These are phyloP conservation scores for Gossypium davidsonii DNA, from an alignment of 441 rosid species.

Conservation along the genomic window DNA sequence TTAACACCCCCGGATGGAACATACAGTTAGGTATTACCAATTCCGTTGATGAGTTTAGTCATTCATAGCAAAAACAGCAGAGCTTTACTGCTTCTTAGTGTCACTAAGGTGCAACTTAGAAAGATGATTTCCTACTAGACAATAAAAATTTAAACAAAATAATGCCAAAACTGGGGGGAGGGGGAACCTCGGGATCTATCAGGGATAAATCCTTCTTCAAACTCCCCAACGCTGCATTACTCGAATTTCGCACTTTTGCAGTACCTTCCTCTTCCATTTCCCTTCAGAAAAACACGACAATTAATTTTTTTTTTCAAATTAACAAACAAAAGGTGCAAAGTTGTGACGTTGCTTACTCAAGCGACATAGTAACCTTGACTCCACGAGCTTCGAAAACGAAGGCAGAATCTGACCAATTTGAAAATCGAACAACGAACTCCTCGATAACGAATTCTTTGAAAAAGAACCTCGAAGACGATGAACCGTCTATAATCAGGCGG, in stretches of 20 bases:
- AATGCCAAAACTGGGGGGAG: not conserved
- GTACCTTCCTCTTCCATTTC: constrained; percentile 36
- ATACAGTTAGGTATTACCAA: not conserved
- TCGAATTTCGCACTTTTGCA: constrained; percentile 25
- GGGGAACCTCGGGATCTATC: constrained; percentile 79
- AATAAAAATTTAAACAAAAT: constrained; percentile 3
- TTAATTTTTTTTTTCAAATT: not conserved
- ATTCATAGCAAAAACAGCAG: not conserved
- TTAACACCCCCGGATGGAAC: not conserved
- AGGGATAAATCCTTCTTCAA: constrained; percentile 45
- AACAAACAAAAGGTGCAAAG: not conserved
- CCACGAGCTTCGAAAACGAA: constrained; percentile 56
- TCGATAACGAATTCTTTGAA: constrained; percentile 51
- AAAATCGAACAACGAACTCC: constrained; percentile 43
- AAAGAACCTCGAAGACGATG: constrained; percentile 30
- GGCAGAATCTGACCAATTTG: constrained; percentile 74
- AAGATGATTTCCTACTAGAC: not conserved
- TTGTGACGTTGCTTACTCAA: constrained; percentile 39
- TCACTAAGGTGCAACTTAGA: not conserved
- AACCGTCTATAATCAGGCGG: constrained; percentile 30
- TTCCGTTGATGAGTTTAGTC: not conserved
- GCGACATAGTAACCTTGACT: constrained; percentile 40
- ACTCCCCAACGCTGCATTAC: constrained; percentile 29
- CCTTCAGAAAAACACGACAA: constrained; percentile 12
- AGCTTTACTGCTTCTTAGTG: not conserved